Evolutionary conservation across 129 eudicot species (phyloP), one percentile per base, ranked within the genome.

Genomic region (Artemisia annua): DNA sequence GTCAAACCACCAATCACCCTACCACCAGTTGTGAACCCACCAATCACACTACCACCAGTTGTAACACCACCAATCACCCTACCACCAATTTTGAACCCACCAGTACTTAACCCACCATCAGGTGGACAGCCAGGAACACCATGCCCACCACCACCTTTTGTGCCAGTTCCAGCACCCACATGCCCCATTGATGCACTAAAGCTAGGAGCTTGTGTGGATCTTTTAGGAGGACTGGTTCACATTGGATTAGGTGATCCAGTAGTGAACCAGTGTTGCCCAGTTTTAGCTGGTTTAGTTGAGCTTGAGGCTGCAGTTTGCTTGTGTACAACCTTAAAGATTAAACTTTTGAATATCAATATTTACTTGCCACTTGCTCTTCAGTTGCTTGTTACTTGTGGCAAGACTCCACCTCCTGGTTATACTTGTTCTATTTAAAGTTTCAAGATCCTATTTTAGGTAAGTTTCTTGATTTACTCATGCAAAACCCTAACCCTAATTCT

Each of bases 121-220:
- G 75, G 69, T 0, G 72, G 71, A n/a, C 65, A 71, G 59, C 85
- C 87, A 0, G 75, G 82, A 48, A 56, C 71, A 15, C 77, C 85
- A 3, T 80, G 88, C 89, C 91, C 96, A 16, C 83, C 96, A 13
- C 84, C 90, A 6, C 86, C 89, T 0, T 50, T 66, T 3, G 39
- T 54, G 70, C 44, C 79, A 3, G 24, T 65, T 64, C 51, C 79
- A 3, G 57, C 69, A 0, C 60, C 82, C 12, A 79, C 79, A 0
- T 91, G 97, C 70, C 97, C 97, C 20, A 82, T 87, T 18, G 89
- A 92, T 66, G 70, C 91, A 4, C 71, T 92, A 12, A 92, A 88
- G 79, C 89, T 92, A 2, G 96, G 96, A 22, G 97, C 91, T 39
- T 92, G 97, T 72, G 97, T 89, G 81, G 94, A 92, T 78, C 86